Evolutionary conservation across 2,329 filamentous ascomycete genomes (phyloP), one percentile per base, ranked within the genome.

Genomic region (Huntiella abstrusa): DNA sequence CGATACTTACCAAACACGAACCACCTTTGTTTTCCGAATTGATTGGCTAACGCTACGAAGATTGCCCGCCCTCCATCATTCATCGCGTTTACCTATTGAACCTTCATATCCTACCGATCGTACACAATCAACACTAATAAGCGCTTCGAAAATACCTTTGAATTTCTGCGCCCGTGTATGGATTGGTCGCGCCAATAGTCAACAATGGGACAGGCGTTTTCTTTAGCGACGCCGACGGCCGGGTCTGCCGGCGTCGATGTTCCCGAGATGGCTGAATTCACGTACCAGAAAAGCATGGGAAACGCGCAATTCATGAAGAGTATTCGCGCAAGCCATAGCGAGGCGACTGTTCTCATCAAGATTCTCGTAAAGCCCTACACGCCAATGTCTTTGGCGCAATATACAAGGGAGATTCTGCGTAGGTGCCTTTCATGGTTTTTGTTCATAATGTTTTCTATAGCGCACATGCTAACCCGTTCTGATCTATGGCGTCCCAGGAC

Each of bases 241-340:
- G 91, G 87, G 59, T 83, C 85, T 46, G 87, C 87, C 49, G 85
- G 86, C 55, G 94, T 98, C 60, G 88, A 98, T 61, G 77, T 92
- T 22, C 82, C 87, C 35, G 88, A 98, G 66, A 75, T 98, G 37
- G 75, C 83, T 38, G 91, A 96, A 58, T 67, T 96, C 49, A 77
- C 80, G 34, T 94, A 95, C 64, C 91, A 98, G 63, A 86, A 82
- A 62, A 85, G 85, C 33, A 75, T 98, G 57, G 88, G 88, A 41
- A 85, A 82, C 53, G 86, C 85, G 17, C 78, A 91, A 34, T 95
- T 98, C 57, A 91, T 98, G 80, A 95, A 96, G 63, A 91, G 84
- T 52, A 87, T 96, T 53, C 77, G 88, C 53, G 91, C 88, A 17
- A 75, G 86, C 43, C 84, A 93, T 59, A 81, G 82, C 56, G 83